These are phyloP conservation scores for Fusarium sp. DNA, from an alignment of 2,329 filamentous ascomycete genomes.

Conservation along the genomic window DNA sequence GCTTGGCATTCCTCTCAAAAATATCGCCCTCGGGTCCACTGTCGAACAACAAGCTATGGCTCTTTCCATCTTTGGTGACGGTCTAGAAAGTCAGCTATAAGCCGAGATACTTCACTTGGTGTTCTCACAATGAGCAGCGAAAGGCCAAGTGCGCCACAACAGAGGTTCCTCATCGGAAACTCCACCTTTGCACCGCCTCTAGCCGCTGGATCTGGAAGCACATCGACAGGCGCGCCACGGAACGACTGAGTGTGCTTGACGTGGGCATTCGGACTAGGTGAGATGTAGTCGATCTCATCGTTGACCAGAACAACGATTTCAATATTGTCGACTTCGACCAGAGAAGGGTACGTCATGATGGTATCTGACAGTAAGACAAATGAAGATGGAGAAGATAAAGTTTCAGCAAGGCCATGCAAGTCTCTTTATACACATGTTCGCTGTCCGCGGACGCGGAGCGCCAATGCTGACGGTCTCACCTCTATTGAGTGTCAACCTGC, in stretches of 20 bases:
- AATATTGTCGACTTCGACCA: constrained; percentile 46
- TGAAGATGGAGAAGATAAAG: neutral
- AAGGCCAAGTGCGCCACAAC: constrained; percentile 66
- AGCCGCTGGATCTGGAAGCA: constrained; percentile 45
- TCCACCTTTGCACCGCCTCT: constrained; percentile 58
- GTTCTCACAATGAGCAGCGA: constrained; percentile 61
- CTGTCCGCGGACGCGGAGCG: neutral
- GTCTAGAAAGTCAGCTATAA: constrained; percentile 49
- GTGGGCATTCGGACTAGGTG: constrained; percentile 56
- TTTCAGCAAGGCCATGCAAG: neutral
- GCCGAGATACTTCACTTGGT: neutral
- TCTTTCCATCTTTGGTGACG: constrained; percentile 56
- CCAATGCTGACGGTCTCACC: constrained; percentile 10
- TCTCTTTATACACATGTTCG: constrained; percentile 6
- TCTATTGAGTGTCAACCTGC: neutral
- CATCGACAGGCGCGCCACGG: constrained; percentile 53
- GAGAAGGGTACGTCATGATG: neutral
- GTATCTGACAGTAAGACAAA: neutral
- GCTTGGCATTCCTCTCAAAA: constrained; percentile 62
- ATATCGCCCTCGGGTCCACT: constrained; percentile 63
- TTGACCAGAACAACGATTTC: constrained; percentile 64
- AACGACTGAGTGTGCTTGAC: constrained; percentile 57
- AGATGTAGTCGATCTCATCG: constrained; percentile 67
- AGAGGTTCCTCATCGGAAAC: constrained; percentile 61
- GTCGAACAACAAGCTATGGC: constrained; percentile 55